Evolutionary conservation across 331 rosid genomes (phyloP), one percentile per base, ranked within the genome.

Genomic region (Rhamnella rubrinervis): DNA sequence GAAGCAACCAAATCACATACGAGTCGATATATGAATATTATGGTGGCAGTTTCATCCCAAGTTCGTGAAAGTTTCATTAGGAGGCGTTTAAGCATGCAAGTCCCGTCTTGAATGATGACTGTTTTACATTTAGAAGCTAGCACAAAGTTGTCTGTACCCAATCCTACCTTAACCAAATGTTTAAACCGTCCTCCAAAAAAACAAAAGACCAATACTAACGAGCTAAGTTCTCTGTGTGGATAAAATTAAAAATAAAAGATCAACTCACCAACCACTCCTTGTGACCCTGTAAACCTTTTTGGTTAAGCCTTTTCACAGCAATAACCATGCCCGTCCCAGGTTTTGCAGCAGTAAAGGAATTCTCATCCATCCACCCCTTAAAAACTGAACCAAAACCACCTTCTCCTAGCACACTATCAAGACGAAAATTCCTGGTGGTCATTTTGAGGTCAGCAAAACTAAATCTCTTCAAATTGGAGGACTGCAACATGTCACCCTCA

Each of bases 191-290:
- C n/a, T n/a, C n/a, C n/a, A n/a, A n/a, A n/a, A n/a, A n/a, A n/a
- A n/a, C n/a, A n/a, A n/a, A n/a, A n/a, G n/a, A n/a, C n/a, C n/a
- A 26, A 53, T 55, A 47, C 20, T 19, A n/a, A n/a, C n/a, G 17
- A 71, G 41, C 67, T 55, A n/a, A 65, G 57, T 69, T 70, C 28
- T 44, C 59, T 38, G 21, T 26, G 28, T 28, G 50, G 0, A 74
- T 39, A 49, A 41, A 52, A 4, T 6, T 6, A 17, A 15, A 17
- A 16, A 52, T n/a, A 55, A 47, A 69, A n/a, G 19, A 37, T 41
- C 41, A 75, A 89, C 99, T 87, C 77, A 95, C 99, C 97, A 95
- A 77, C 99, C 99, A 95, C 83, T 95, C 99, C 73, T 77, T 78
- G 71, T 89, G 96, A 78, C 96, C 99, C 74, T 85, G 99, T 10